Evolutionary conservation across 768 basidiomycete species (phyloP).

Genomic region (Phanerochaete carnosa): DNA sequence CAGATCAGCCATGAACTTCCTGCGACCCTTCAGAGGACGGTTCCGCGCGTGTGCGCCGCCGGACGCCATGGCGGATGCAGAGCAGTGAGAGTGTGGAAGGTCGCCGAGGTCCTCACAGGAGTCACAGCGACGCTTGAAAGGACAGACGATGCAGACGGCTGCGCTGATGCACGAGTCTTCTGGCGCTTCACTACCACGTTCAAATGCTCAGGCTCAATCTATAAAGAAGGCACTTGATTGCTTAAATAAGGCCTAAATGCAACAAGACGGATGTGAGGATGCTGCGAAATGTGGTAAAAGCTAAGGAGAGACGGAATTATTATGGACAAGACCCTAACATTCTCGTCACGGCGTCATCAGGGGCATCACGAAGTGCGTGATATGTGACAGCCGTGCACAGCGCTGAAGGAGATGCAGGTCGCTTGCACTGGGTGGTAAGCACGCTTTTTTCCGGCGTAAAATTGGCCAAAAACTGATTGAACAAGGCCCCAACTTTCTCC

Average conservation of each 20-base stretch:
- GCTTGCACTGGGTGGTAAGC: neutral
- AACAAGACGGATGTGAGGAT: too few species aligned
- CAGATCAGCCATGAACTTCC: conserved; percentile 55
- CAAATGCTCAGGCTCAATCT: neutral
- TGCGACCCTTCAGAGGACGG: conserved; percentile 47
- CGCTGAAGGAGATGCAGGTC: neutral
- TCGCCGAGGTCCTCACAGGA: neutral
- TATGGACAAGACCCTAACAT: too few species aligned
- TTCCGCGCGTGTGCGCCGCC: neutral
- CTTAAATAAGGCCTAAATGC: too few species aligned
- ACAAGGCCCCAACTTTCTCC: too few species aligned
- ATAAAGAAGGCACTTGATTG: neutral
- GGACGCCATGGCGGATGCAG: neutral
- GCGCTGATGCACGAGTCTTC: conserved; percentile 5
- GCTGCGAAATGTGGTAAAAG: too few species aligned
- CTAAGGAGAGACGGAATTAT: too few species aligned
- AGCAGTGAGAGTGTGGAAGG: neutral
- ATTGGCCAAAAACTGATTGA: too few species aligned
- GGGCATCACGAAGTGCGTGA: too few species aligned
- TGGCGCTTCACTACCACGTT: neutral
- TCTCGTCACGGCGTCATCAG: too few species aligned
- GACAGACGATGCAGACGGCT: neutral
- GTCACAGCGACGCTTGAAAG: neutral
- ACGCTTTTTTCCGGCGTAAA: too few species aligned
- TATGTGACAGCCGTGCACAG: neutral